Conservation (phyloP, 768 basidiomycete genomes). For the Chalciporus piperatus region DNA sequence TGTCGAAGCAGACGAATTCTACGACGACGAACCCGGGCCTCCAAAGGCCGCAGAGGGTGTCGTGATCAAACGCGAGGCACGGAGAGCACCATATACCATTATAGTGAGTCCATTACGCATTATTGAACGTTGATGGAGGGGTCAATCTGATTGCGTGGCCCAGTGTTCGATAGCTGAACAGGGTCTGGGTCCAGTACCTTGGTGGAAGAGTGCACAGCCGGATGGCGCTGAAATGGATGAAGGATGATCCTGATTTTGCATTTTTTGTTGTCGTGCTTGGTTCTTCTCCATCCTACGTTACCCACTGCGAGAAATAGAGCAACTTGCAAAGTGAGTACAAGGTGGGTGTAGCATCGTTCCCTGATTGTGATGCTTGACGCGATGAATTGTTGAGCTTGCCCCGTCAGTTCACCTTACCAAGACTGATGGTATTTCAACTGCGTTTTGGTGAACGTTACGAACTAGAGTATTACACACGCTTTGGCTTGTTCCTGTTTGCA, state of each 20-base stretch:
- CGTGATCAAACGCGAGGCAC: slow-evolving; percentile 46
- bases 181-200: slow-evolving; percentile 70
- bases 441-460: no score
- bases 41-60: slow-evolving; percentile 74
- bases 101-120: slow-evolving; percentile 44
- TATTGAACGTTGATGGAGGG: not conserved
- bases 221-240: slow-evolving; percentile 42
- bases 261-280: not conserved
- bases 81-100: slow-evolving; percentile 64
- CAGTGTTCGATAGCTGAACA: slow-evolving; percentile 86
- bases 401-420: no score
- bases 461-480: no score
- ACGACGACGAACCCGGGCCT: slow-evolving; percentile 83
- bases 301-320: not conserved
- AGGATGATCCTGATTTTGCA: slow-evolving; percentile 23
- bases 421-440: no score
- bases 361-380: no score
- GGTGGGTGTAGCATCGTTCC: no score
- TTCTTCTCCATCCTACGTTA: not conserved
- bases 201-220: slow-evolving; percentile 62
- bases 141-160: not conserved
- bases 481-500: no score
- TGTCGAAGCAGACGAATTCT: slow-evolving; percentile 79
- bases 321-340: no score
- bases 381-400: no score